Percentiles rank a stretch among this genome's conserved stretches.
These are phyloP conservation scores for Calonectria pauciramosa DNA, from an alignment of 2,329 filamentous ascomycete genomes.

Conservation along the genomic window DNA sequence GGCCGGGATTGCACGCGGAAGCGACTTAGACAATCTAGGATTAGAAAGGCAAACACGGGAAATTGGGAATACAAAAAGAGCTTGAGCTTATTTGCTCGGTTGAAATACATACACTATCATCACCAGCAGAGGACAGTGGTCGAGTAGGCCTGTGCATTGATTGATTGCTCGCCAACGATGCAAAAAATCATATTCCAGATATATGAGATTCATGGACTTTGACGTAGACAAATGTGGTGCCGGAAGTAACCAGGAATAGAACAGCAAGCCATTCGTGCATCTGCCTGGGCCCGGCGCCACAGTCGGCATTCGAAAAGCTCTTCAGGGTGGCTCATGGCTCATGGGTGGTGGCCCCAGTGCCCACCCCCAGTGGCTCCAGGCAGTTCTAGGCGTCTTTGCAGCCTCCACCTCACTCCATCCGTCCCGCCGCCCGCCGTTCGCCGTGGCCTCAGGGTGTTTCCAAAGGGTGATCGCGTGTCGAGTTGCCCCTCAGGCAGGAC, in stretches of 20 bases:
- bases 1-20: not conserved
- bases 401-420: conserved; percentile 15
- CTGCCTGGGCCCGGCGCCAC: not conserved
- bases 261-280: not conserved
- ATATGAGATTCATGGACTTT: not conserved
- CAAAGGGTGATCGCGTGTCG: conserved; percentile 34
- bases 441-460: conserved; percentile 25
- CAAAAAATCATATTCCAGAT: no score
- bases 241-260: not conserved
- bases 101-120: not conserved
- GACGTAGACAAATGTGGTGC: not conserved
- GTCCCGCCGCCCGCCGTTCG: conserved; percentile 18
- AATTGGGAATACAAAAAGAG: conserved; percentile 23
- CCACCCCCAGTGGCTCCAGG: not conserved
- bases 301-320: not conserved
- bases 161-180: not conserved
- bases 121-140: not conserved
- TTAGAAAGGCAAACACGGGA: conserved; percentile 16
- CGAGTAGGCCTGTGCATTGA: not conserved
- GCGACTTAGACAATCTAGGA: not conserved
- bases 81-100: not conserved
- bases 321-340: not conserved
- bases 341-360: not conserved
- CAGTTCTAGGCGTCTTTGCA: not conserved
- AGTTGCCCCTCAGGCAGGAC: conserved; percentile 29